Evolutionary conservation across 2,329 filamentous ascomycete genomes (phyloP).

Genomic region (Penicillium sp.): DNA sequence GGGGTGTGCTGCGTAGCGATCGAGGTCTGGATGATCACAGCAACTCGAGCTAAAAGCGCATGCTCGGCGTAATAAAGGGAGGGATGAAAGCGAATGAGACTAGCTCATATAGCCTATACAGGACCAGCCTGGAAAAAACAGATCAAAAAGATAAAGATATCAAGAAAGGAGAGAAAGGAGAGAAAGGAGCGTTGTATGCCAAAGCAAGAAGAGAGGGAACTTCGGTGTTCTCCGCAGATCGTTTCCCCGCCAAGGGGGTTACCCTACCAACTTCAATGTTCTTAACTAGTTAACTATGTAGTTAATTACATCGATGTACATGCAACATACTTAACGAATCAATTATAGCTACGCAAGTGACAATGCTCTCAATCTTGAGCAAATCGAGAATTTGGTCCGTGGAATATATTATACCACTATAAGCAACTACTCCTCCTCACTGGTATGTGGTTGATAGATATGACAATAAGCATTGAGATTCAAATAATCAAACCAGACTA

Average conservation of each 20-base stretch:
- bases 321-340: background rate
- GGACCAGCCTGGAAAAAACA: constrained; percentile 35
- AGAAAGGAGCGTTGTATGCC: background rate
- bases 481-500: background rate
- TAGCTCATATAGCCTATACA: constrained; percentile 23
- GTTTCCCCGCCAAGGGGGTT: constrained; percentile 8
- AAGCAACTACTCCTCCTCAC: background rate
- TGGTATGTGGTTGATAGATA: background rate
- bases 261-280: background rate
- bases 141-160: constrained; percentile 5
- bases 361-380: background rate
- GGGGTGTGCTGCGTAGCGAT: constrained; percentile 2
- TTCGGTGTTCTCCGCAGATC: constrained; percentile 15
- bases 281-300: no score
- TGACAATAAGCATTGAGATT: background rate
- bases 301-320: background rate
- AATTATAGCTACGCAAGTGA: background rate
- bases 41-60: constrained; percentile 6
- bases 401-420: background rate
- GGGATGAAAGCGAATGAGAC: constrained; percentile 13
- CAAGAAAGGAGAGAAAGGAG: constrained; percentile 9
- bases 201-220: constrained; percentile 12
- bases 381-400: no score
- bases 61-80: constrained; percentile 18
- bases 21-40: constrained; percentile 3